These are phyloP conservation scores for Citrus maxima DNA, from an alignment of 345 rosid species.

Conservation along the genomic window DNA sequence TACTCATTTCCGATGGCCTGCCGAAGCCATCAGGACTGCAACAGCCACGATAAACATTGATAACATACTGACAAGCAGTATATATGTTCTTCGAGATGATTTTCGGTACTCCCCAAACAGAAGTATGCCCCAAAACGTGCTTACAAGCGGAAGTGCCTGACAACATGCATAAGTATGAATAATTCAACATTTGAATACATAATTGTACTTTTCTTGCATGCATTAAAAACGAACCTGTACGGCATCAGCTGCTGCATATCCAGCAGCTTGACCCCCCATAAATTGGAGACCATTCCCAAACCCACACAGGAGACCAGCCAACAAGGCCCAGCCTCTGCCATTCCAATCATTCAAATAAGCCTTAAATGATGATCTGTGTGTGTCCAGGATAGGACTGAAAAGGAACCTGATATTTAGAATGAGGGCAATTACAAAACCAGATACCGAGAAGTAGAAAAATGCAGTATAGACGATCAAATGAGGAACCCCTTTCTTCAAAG, in stretches of 20 bases:
- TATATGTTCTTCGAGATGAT: constrained; percentile 68
- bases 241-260: constrained; percentile 86
- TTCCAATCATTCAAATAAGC: constrained; percentile 71
- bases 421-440: constrained; percentile 55
- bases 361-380: constrained; percentile 61
- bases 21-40: constrained; percentile 74
- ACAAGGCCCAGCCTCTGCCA: constrained; percentile 77
- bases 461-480: constrained; percentile 70
- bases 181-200: neutral
- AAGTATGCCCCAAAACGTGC: constrained; percentile 84
- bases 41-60: constrained; percentile 76
- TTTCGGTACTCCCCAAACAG: constrained; percentile 80
- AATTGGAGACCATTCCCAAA: constrained; percentile 85
- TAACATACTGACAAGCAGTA: constrained; percentile 58
- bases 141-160: constrained; percentile 91
- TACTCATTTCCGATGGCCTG: constrained; percentile 61
- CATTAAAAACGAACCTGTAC: constrained; percentile 52
- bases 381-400: constrained; percentile 52
- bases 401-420: constrained; percentile 59
- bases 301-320: constrained; percentile 81
- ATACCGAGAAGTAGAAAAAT: constrained; percentile 71
- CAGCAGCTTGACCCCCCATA: constrained; percentile 91
- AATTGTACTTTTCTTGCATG: neutral
- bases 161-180: constrained; percentile 1
- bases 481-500: constrained; percentile 68